A percentile compares a stretch with the other conserved stretches of the same genome.
Conservation (phyloP, 345 rosid genomes). For the Eucalyptus cladocalyx region DNA sequence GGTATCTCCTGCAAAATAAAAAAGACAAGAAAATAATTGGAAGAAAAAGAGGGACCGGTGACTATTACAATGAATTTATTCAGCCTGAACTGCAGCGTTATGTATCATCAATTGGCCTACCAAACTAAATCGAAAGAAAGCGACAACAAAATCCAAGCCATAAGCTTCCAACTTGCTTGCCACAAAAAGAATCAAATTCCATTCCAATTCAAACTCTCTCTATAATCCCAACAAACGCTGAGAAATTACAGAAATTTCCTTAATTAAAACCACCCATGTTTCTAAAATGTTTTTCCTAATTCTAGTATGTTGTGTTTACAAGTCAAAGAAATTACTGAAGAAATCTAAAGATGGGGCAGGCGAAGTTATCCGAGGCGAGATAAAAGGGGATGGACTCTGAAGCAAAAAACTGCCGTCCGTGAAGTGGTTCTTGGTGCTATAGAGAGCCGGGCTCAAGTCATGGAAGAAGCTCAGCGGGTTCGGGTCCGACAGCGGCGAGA, state of each 20-base stretch:
- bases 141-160: background rate
- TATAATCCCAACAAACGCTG: background rate
- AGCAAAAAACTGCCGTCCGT: slow-evolving; percentile 32
- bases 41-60: background rate
- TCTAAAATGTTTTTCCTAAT: background rate
- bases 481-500: slow-evolving; percentile 45
- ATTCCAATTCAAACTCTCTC: background rate
- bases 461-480: slow-evolving; percentile 35
- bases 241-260: background rate
- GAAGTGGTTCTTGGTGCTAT: slow-evolving; percentile 28
- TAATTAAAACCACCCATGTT: background rate
- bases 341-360: slow-evolving; percentile 42
- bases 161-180: slow-evolving; percentile 10
- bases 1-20: background rate
- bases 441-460: slow-evolving; percentile 42
- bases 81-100: background rate
- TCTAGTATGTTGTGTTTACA: slow-evolving; percentile 7
- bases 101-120: slow-evolving; percentile 1
- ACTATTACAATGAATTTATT: background rate
- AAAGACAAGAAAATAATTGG: background rate
- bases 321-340: slow-evolving; percentile 61
- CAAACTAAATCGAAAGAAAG: background rate
- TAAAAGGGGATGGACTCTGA: slow-evolving; percentile 42
- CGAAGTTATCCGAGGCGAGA: slow-evolving; percentile 25
- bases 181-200: background rate